Conservation (phyloP, 202 grass and related monocot species). For the Zizania palustris region DNA sequence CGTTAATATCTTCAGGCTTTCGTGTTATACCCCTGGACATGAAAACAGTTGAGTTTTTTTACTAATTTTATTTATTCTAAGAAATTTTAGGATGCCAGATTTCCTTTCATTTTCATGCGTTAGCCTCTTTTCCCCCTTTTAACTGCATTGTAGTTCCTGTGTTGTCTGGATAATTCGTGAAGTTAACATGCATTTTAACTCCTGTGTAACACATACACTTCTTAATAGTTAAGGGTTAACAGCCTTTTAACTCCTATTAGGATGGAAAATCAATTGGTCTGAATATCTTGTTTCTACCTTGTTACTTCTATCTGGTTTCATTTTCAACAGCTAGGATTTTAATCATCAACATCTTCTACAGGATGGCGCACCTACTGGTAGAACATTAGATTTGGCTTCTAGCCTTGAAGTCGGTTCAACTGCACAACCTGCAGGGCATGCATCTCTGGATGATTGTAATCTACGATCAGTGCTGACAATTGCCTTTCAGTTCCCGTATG, state of each 20-base stretch:
- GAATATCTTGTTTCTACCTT: not conserved
- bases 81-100: slow-evolving; percentile 4
- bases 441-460: slow-evolving; percentile 47
- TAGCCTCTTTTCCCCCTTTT: not conserved
- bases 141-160: slow-evolving; percentile 1
- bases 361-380: slow-evolving; percentile 66
- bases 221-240: not conserved
- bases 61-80: slow-evolving; percentile 14
- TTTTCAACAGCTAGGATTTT: slow-evolving; percentile 25
- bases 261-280: not conserved
- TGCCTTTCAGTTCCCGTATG: slow-evolving; percentile 94
- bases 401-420: slow-evolving; percentile 83
- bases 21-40: slow-evolving; percentile 87
- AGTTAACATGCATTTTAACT: not conserved
- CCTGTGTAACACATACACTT: not conserved
- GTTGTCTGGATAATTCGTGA: not conserved
- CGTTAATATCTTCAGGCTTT: slow-evolving; percentile 87
- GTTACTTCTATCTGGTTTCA: not conserved
- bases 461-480: slow-evolving; percentile 88
- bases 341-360: slow-evolving; percentile 45
- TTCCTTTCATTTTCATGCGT: not conserved
- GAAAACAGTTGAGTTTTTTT: slow-evolving; percentile 74
- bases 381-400: slow-evolving; percentile 92
- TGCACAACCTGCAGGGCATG: slow-evolving; percentile 43
- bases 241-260: not conserved